Base-by-base conservation (phyloP, 352 stramenopile species). In the Aphanomyces euteiches region DNA sequence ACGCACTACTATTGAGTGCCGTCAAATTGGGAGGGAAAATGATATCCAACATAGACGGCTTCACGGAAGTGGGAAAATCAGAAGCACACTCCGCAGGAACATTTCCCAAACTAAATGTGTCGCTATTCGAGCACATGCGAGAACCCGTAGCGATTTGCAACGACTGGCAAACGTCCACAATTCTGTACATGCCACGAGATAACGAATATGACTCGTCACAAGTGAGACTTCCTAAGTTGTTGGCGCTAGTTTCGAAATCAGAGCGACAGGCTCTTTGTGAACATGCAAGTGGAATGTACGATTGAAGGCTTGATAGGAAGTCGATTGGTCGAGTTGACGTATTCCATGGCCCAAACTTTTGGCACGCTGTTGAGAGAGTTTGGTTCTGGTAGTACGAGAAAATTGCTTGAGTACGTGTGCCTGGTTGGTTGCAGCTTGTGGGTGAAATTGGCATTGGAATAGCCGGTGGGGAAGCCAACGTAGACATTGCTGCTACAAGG, bases 371-470 rank as follows among this genome's bases (percentile, higher is more conserved):
- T n/a, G 45, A 53, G 13, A 53, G 45, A 53, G 45, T 53, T 2
- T n/a, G 13, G 45, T 53, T 50, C 13, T 53, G 13, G n/a, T n/a
- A 53, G 45, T n/a, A 53, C 45, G 45, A 53, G 45, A n/a, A 53
- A 2, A 19, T 53, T 53, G 45, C 13, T 15, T 53, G 28, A 28
- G 28, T 28, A 28, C 28, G 28, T 28, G 28, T 28, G 28, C 28
- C 28, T 28, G 28, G 28, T 28, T 28, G 28, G 28, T 28, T 28
- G 28, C 28, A 28, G 28, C 28, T 28, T 28, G 28, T 28, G 28
- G 28, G 28, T 28, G 28, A 28, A 28, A 28, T 28, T 28, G 28
- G 0, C 0, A 28, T 28, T 28, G 28, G 28, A 28, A 28, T 28
- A 28, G 28, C 28, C 28, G 28, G 28, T 28, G 28, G 28, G 28